Conservation (phyloP, 2,329 filamentous ascomycete genomes). For the Colletotrichum echinochloae region DNA sequence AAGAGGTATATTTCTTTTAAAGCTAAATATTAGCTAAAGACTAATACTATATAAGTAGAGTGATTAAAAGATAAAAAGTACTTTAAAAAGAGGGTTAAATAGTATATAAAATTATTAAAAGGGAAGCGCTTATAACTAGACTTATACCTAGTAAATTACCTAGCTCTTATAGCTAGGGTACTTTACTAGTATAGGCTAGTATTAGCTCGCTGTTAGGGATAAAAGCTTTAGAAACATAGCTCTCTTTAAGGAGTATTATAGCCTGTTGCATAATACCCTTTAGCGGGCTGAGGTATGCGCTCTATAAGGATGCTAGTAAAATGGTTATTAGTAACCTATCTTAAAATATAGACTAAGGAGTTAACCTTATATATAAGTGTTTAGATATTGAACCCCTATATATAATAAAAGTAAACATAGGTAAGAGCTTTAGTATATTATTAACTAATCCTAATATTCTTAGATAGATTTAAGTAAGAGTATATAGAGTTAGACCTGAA, state of each 20-base stretch:
- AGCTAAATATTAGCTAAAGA: constrained; percentile 55
- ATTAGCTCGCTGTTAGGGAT: constrained; percentile 51
- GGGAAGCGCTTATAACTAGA: constrained; percentile 51
- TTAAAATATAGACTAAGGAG: constrained; percentile 57
- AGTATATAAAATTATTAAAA: constrained; percentile 54
- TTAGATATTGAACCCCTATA: constrained; percentile 54
- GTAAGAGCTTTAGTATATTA: constrained; percentile 53
- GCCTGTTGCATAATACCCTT: constrained; percentile 50
- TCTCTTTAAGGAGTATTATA: constrained; percentile 52
- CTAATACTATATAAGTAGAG: constrained; percentile 57
- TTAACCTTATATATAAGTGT: constrained; percentile 56
- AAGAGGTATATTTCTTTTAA: constrained; percentile 57
- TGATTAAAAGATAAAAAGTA: constrained; percentile 57
- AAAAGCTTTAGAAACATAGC: constrained; percentile 52
- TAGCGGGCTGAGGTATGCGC: constrained; percentile 27
- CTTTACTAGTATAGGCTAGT: constrained; percentile 50
- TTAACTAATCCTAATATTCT: constrained; percentile 57
- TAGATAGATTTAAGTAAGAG: constrained; percentile 58
- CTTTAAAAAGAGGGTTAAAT: constrained; percentile 55
- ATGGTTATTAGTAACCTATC: constrained; percentile 54
- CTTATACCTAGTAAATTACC: constrained; percentile 46
- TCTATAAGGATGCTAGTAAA: constrained; percentile 51
- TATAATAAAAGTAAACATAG: constrained; percentile 55
- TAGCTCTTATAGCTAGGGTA: constrained; percentile 48
- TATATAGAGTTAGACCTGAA: constrained; percentile 56